Percentiles rank a stretch among this genome's conserved stretches.
These are phyloP conservation scores for Nematodospora anomalae DNA, from an alignment of 1,139 yeast species.

Conservation along the genomic window DNA sequence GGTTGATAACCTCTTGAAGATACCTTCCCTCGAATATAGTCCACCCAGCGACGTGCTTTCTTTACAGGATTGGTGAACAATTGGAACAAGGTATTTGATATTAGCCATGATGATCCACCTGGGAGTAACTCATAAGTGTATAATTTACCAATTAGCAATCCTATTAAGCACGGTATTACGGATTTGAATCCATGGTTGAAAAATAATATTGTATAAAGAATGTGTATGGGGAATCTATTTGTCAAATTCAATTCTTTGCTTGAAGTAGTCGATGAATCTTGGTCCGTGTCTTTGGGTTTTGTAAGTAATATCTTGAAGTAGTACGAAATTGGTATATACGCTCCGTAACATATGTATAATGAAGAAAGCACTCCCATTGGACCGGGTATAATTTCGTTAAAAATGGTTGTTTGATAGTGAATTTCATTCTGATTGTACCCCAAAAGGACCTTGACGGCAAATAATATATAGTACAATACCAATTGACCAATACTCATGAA, in stretches of 20 bases:
- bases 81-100: constrained; percentile 32
- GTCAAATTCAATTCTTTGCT: constrained; percentile 42
- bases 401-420: constrained; percentile 28
- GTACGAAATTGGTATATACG: constrained; percentile 60
- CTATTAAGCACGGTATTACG: constrained; percentile 52
- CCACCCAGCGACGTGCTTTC: constrained; percentile 8
- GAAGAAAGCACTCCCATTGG: constrained; percentile 65
- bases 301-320: constrained; percentile 50
- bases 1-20: constrained; percentile 15
- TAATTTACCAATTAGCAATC: constrained; percentile 60
- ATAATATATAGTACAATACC: constrained; percentile 31
- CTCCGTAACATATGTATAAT: constrained; percentile 55
- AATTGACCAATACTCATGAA: constrained; percentile 42
- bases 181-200: constrained; percentile 56
- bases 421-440: constrained; percentile 13
- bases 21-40: constrained; percentile 9
- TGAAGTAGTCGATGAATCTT: constrained; percentile 4
- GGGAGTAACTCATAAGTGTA: constrained; percentile 58
- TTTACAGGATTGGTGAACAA: constrained; percentile 27
- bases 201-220: constrained; percentile 51
- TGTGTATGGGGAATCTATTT: constrained; percentile 59
- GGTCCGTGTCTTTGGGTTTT: constrained; percentile 21
- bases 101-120: constrained; percentile 55
- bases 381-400: constrained; percentile 51
- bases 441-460: constrained; percentile 18